These are phyloP conservation scores for Pyrenophora tritici-repentis DNA, from an alignment of 2,329 filamentous ascomycete genomes.

Conservation along the genomic window DNA sequence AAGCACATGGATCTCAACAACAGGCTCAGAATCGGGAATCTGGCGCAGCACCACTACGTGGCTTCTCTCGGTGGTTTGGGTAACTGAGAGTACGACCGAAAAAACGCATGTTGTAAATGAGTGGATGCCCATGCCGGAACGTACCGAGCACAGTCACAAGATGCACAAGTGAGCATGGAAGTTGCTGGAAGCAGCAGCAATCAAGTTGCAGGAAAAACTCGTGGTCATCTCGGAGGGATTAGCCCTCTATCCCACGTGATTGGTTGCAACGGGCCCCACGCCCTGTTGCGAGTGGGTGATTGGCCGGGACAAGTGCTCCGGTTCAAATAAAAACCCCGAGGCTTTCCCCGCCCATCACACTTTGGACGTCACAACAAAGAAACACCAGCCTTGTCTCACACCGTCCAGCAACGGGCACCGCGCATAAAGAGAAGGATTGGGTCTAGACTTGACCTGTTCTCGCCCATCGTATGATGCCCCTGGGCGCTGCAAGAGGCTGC, in stretches of 20 bases:
- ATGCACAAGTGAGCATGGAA: background rate
- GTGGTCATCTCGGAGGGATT: background rate
- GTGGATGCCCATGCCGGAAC: background rate
- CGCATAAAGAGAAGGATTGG: background rate
- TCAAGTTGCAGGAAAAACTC: background rate
- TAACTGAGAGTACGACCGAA: no score
- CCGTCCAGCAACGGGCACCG: background rate
- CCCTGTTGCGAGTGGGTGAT: background rate
- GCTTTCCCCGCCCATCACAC: background rate
- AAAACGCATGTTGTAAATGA: no score
- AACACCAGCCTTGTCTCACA: conserved; percentile 1
- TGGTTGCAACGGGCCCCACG: no score
- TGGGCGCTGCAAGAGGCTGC: background rate
- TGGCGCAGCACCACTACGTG: no score
- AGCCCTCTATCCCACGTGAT: no score
- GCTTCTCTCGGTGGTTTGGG: no score
- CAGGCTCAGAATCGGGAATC: no score
- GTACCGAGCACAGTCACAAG: background rate
- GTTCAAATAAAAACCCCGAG: background rate
- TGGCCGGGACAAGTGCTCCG: conserved; percentile 2
- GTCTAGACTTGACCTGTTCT: background rate
- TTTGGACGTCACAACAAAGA: conserved; percentile 1
- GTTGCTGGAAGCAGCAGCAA: background rate
- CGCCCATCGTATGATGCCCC: background rate
- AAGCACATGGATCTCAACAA: no score